A percentile compares a stretch with the other conserved stretches of the same genome.
These are phyloP conservation scores for Elaeagnus macrophylla DNA, from an alignment of 306 rosid species.

Conservation along the genomic window DNA sequence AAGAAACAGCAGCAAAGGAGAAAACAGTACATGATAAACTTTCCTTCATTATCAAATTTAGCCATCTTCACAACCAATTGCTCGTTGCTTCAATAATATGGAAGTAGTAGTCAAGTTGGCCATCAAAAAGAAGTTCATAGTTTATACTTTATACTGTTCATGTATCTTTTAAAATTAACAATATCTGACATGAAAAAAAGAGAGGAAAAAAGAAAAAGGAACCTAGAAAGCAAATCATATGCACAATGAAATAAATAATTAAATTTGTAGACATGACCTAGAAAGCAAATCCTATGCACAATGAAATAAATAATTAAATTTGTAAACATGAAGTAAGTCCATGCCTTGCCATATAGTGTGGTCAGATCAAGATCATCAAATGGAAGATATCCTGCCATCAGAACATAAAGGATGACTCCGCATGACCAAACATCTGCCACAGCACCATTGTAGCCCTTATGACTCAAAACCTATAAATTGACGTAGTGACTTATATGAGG, in stretches of 20 bases:
- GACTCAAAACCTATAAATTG: conserved; percentile 64
- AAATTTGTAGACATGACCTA: conserved; percentile 14
- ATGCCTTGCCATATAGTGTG: conserved; percentile 85
- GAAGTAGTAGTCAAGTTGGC: too few relatives aligned
- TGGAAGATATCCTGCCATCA: conserved; percentile 84
- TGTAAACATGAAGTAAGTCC: conserved; percentile 30
- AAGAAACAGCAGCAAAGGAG: neutral
- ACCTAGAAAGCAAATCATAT: conserved; percentile 4
- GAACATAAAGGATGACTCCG: conserved; percentile 86
- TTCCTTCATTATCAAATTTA: too few relatives aligned
- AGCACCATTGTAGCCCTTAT: conserved; percentile 89
- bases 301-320: neutral
- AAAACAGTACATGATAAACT: too few relatives aligned
- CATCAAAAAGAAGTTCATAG: too few relatives aligned
- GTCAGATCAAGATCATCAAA: conserved; percentile 93
- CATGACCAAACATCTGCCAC: conserved; percentile 95
- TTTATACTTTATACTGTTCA: too few relatives aligned
- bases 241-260: conserved; percentile 5
- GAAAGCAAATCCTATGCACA: conserved; percentile 6
- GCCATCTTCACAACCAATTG: too few relatives aligned
- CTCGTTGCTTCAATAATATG: too few relatives aligned
- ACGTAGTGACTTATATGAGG: conserved; percentile 8
- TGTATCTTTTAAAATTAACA: too few relatives aligned
- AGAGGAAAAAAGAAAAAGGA: neutral
- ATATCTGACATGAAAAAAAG: neutral